Evolutionary conservation across 139 green algal species (phyloP).

Genomic region (Auxenochlorella pyrenoidosa): DNA sequence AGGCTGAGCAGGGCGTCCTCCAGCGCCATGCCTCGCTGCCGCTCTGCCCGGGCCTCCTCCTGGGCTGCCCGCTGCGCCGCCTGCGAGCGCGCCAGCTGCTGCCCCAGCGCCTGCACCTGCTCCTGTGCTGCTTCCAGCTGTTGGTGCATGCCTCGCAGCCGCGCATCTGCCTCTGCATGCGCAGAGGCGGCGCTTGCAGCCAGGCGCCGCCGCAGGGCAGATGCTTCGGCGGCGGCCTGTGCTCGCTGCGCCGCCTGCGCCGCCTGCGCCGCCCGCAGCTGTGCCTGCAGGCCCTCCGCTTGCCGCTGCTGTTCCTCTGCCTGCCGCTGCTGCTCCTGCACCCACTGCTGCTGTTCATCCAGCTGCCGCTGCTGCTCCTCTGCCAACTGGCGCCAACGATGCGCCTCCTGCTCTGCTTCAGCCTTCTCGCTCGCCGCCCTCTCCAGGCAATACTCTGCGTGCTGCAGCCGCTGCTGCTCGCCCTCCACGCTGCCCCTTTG

Average conservation of each 20-base stretch:
- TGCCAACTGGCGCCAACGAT: neutral
- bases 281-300: neutral
- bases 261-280: neutral
- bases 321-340: neutral
- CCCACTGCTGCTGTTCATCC: too few relatives aligned
- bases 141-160: neutral
- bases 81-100: neutral
- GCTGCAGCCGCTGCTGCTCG: too few relatives aligned
- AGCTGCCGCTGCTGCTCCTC: neutral
- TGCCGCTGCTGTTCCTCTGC: neutral
- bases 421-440: neutral
- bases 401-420: neutral
- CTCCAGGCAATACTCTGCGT: neutral
- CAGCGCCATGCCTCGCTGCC: neutral
- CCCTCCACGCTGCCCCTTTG: too few relatives aligned
- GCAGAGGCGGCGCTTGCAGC: neutral
- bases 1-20: neutral
- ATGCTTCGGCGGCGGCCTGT: neutral
- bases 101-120: neutral
- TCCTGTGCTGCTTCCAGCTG: neutral
- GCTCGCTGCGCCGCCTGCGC: neutral
- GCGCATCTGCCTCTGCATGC: neutral
- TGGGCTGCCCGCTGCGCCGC: neutral
- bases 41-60: neutral
- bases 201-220: neutral